phyloP scores from a whole-genome alignment of 768 basidiomycete genomes.

The Rhodotorula babjevae region DNA sequence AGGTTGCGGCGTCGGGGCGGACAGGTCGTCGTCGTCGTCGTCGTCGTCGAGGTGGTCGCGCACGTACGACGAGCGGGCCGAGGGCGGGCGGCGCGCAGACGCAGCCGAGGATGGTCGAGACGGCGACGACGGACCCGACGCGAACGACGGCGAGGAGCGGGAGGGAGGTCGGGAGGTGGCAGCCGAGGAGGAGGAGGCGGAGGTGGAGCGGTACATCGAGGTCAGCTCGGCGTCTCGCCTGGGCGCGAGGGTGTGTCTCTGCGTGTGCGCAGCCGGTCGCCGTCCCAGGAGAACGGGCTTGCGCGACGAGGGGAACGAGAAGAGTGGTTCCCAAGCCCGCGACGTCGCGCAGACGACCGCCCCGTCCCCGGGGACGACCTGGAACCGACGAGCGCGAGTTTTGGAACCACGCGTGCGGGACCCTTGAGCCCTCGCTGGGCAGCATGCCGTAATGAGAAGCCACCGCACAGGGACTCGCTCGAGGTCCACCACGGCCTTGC shows the following conservation, averaged over 20 bases:
- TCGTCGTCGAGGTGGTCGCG: not conserved
- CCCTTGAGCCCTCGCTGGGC: too few relatives aligned
- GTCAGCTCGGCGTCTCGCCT: slow-evolving; percentile 1
- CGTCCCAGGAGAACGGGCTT: too few relatives aligned
- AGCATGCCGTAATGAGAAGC: not conserved
- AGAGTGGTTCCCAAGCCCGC: not conserved
- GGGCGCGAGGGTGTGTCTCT: too few relatives aligned
- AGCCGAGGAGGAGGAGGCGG: not conserved
- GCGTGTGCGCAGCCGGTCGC: too few relatives aligned
- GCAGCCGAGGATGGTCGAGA: not conserved
- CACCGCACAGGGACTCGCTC: too few relatives aligned
- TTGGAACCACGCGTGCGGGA: not conserved
- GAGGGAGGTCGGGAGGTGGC: not conserved
- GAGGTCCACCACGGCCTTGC: too few relatives aligned
- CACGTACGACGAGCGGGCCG: not conserved
- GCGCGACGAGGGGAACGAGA: not conserved
- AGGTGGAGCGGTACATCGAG: not conserved
- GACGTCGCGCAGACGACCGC: not conserved
- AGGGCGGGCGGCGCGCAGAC: not conserved
- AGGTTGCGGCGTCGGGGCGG: not conserved
- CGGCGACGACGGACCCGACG: too few relatives aligned
- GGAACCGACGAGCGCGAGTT: not conserved
- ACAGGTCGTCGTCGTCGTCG: not conserved
- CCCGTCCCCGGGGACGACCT: too few relatives aligned
- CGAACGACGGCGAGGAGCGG: not conserved